Base-by-base conservation (phyloP, 768 basidiomycete genomes). In the Rhodotorula toruloides region DNA sequence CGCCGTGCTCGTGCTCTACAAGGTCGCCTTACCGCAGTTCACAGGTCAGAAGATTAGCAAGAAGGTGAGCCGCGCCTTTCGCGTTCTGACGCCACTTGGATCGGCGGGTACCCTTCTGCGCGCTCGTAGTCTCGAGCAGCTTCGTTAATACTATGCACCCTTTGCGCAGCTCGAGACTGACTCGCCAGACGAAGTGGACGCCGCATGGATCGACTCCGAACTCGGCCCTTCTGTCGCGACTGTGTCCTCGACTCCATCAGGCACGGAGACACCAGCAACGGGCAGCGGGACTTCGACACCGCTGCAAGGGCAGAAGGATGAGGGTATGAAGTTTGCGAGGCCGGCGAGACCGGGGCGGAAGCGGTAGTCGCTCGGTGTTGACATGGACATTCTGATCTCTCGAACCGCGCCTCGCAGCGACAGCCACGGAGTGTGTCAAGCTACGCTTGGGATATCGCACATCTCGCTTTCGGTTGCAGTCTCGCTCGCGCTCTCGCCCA, bases 131-230 rank as follows among this genome's bases (percentile, higher is more conserved):
- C 46, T 55, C 29, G n/a, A 34, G 22, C 25, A n/a, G 1, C 59
- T 52, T 21, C 48, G 55, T 9, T 44, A 42, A 29, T 40, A 78
- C 81, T 14, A 65, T 72, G 31, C 66, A 85, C 19, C 7, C 53
- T 27, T 80, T 81, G 5, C 36, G 11, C 73, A 93, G 80, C 81
- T 93, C 59, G 89, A 94, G 76, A 93, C 89, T 0, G 88, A 89
- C 0, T 86, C 90, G 71, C 87, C 89, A 0, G 67, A 72, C 22
- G 91, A 93, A 73, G 70, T 96, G 21, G 82, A 85, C 43, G 86
- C 85, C 72, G 77, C 78, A 0, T 87, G 82, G 73, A 76, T 96
- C 59, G 81, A 79, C 62, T 76, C 81, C 17, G 85, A 87, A 71
- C 80, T 93, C 29, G 81, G 81, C 11, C 70, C 81, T 22, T 63